These are phyloP conservation scores for Aspergillus sclerotiicarbonarius DNA, from an alignment of 495 filamentous ascomycete species.

Conservation along the genomic window DNA sequence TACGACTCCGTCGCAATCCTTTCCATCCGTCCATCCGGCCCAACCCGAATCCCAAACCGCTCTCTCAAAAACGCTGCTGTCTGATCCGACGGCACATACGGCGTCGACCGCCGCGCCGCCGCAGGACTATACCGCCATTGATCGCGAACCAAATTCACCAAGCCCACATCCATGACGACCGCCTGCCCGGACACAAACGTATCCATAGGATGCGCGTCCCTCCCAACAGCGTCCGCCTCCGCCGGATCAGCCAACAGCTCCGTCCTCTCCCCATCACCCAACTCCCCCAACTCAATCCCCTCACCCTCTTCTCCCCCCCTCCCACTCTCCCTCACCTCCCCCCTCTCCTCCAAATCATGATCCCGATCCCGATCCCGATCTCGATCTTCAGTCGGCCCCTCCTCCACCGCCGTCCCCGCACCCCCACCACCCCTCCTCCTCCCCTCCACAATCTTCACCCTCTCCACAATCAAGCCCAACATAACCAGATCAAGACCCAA, in stretches of 20 bases:
- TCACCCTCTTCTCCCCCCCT: slow-evolving; percentile 32
- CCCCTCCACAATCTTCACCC: slow-evolving; percentile 48
- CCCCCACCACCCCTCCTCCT: slow-evolving; percentile 16
- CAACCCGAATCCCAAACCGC: slow-evolving; percentile 42
- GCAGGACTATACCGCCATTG: slow-evolving; percentile 52
- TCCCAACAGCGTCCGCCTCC: slow-evolving; percentile 21
- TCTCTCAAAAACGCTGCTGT: slow-evolving; percentile 45
- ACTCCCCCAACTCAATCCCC: slow-evolving; percentile 24
- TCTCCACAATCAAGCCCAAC: slow-evolving; percentile 69
- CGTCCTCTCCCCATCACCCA: slow-evolving; percentile 31
- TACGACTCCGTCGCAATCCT: slow-evolving; percentile 25
- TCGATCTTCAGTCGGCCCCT: background rate
- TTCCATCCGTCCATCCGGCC: slow-evolving; percentile 38
- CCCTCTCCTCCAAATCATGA: slow-evolving; percentile 67
- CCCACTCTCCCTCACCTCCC: slow-evolving; percentile 41
- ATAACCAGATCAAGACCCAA: slow-evolving; percentile 70
- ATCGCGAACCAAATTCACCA: slow-evolving; percentile 63
- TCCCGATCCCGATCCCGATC: slow-evolving; percentile 67
- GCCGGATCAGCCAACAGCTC: slow-evolving; percentile 44
- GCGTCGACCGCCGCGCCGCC: slow-evolving; percentile 23
- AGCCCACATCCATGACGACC: slow-evolving; percentile 64
- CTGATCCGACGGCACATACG: slow-evolving; percentile 36
- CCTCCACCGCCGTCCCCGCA: background rate
- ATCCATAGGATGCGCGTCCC: slow-evolving; percentile 48
- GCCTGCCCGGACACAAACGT: slow-evolving; percentile 65